phyloP scores from a whole-genome alignment of 208 protist genomes.

The Tritrichomonas musculus region DNA sequence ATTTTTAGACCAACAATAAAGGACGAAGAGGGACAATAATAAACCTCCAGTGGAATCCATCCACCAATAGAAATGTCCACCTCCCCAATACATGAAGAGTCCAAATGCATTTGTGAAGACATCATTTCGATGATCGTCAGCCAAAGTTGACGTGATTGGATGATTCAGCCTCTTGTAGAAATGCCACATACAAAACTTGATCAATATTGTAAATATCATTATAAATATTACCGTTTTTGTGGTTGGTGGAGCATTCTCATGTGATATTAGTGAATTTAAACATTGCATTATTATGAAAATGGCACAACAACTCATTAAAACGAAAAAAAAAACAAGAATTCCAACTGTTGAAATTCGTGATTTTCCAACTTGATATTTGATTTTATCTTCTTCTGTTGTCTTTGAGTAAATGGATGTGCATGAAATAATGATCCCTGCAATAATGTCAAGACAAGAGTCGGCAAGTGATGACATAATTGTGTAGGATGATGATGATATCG shows the following conservation, averaged over 20 bases:
- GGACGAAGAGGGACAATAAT: background rate
- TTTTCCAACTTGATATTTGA: background rate
- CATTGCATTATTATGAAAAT: background rate
- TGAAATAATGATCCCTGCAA: slow-evolving; percentile 10
- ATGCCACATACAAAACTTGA: background rate
- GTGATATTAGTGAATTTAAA: background rate
- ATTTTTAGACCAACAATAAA: background rate
- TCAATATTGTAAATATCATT: background rate
- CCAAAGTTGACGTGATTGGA: background rate
- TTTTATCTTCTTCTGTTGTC: background rate
- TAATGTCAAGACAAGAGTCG: slow-evolving; percentile 9
- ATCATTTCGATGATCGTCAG: background rate
- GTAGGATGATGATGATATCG: slow-evolving; percentile 8
- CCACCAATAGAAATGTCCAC: background rate
- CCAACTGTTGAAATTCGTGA: background rate
- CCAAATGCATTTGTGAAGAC: background rate
- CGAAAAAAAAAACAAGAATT: background rate
- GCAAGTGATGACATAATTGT: slow-evolving; percentile 15
- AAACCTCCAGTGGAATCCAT: slow-evolving; percentile 12
- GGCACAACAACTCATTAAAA: slow-evolving; percentile 21
- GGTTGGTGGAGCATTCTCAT: background rate
- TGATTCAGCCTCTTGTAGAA: background rate
- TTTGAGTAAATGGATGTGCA: background rate
- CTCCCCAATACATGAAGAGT: slow-evolving; percentile 5
- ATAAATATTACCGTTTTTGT: background rate